Base-by-base conservation (phyloP, 202 grass and related monocot species). In the Dendrocalamus latiflorus region DNA sequence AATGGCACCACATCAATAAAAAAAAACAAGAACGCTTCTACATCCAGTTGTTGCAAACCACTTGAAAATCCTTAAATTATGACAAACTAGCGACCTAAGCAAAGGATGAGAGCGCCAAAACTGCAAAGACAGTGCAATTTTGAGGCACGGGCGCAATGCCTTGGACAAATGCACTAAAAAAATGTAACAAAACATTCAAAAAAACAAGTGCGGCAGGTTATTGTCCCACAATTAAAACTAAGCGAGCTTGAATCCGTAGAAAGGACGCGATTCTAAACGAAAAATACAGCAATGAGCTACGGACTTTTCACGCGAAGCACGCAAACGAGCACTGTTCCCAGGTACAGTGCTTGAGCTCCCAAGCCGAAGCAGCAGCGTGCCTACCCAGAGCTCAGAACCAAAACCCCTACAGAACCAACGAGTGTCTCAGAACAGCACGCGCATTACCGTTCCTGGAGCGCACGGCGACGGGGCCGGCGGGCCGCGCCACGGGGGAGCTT, bases 361-460 rank as follows among this genome's bases (percentile, higher is more conserved):
- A 76, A n/a, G 11, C 24, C 18, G 47, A 17, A 48, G 18, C 30
- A 70, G 24, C 6, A 58, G 14, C 49, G 42, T 12, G 1, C 6
- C n/a, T 34, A 63, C 20, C 44, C 22, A 8, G 0, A 37, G 42
- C 12, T 14, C 6, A 10, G 22, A 55, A 39, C 33, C 33, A 16
- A 8, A 30, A 65, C 30, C n/a, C 5, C 11, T 12, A 15, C 12
- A 58, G 36, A 47, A 28, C 12, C 6, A 38, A 14, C 4, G 10
- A 44, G 44, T 45, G 13, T 28, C 24, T 4, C 16, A 6, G 43
- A 65, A 10, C 3, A 14, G 54, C 25, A 15, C 1, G 60, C 5
- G 53, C 43, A n/a, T 67, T 90, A 90, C 88, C 83, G 22, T 62
- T 83, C 74, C 84, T 82, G 74, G 83, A 68, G 24, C 34, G 59